Evolutionary conservation across 257 asterid genomes (phyloP), one percentile per base, ranked within the genome.

Genomic region (Marsdenia floribunda): DNA sequence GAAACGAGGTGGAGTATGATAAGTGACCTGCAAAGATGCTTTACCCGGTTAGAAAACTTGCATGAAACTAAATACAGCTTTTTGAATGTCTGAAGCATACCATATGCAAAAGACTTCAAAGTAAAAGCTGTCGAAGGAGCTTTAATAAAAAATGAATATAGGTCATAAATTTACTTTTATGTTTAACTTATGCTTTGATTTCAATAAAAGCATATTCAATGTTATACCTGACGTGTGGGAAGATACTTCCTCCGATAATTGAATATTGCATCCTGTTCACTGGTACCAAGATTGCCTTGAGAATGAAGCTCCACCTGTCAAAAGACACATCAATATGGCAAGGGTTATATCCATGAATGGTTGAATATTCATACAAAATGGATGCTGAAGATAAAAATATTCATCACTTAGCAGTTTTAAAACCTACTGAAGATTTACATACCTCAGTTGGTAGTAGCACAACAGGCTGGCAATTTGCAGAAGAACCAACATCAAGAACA

Each of bases 381-480:
- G 75, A 50, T 37, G 67, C 37, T 35, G 75, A 49, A 49, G 52
- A 26, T 9, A 38, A 66, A 38, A 19, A 19, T 35, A 15, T 22
- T 60, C 49, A 55, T 70, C 65, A 76, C 58, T 60, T 33, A 22
- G 53, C 19, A 58, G 52, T 15, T 38, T 2, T 59, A n/a, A 61
- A 55, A 58, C 29, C 29, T 55, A 13, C 21, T 69, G 54, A 49
- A 38, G 11, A 14, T 21, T 42, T 37, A 53, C 44, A 66, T 80
- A 92, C 97, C 96, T 90, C 96, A 15, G 96, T 92, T 11, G 97
- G 96, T 74, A 92, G 89, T 68, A 92, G 80, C 73, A 92, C 96
- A 79, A 92, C 90, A 53, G 97, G 97, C 68, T 82, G 90, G 86
- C 87, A 80, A 71, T 83, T 80, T 52, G 78, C 72, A 79, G 89